A percentile compares a stretch with the other conserved stretches of the same genome.
Conservation (phyloP, 257 asterid species). For the Ajuga chamaepitys region DNA sequence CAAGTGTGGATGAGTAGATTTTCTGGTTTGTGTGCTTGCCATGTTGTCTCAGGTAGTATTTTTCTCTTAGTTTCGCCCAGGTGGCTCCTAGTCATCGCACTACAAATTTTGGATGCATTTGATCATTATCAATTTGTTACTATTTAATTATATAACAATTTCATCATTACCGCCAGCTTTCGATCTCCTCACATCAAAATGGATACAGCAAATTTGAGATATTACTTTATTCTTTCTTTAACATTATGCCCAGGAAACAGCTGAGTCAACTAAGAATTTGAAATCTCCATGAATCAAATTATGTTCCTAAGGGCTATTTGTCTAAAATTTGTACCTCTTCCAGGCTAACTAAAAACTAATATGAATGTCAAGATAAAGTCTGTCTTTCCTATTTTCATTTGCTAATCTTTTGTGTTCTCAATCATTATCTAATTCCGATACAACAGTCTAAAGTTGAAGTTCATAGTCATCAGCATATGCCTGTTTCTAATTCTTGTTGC, state of each 20-base stretch:
- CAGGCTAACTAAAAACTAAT: conserved; percentile 7
- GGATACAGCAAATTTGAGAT: conserved; percentile 1
- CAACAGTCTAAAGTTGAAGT: not conserved
- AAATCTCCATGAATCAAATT: not conserved
- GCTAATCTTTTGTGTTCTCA: not conserved
- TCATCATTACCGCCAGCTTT: not conserved
- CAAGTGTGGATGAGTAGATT: not conserved
- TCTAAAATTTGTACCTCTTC: conserved; percentile 1
- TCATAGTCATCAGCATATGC: not conserved
- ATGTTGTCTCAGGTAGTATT: not conserved
- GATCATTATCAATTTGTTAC: not conserved
- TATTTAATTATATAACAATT: not conserved
- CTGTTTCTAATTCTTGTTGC: conserved; percentile 33
- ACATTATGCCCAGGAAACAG: conserved; percentile 8
- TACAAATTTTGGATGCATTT: not conserved
- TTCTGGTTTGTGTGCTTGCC: not conserved
- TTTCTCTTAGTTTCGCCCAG: not conserved
- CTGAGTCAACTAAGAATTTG: not conserved
- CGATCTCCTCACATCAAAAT: not conserved
- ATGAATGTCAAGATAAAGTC: conserved; percentile 1
- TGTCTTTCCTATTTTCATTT: not conserved
- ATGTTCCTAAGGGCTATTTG: not conserved
- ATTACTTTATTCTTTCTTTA: not conserved
- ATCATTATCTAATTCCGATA: not conserved
- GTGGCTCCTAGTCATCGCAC: not conserved